phyloP scores from a whole-genome alignment of 495 filamentous ascomycete species.

The Oidiodendron maius region DNA sequence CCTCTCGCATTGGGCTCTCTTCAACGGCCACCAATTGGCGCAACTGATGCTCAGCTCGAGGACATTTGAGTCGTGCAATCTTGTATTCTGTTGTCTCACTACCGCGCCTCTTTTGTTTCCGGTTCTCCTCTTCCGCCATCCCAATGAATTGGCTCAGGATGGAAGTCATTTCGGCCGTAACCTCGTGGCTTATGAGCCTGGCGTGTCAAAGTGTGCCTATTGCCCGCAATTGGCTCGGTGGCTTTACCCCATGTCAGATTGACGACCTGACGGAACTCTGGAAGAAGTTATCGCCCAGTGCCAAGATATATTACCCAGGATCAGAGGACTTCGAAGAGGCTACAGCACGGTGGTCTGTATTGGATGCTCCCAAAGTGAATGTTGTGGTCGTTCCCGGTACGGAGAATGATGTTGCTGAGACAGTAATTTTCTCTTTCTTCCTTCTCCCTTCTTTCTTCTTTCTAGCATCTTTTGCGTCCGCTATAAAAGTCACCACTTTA shows the following conservation, averaged over 20 bases:
- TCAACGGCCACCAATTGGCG: background rate
- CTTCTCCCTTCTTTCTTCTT: no score
- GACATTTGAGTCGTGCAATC: background rate
- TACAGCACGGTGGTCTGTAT: constrained; percentile 38
- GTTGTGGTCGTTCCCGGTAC: constrained; percentile 42
- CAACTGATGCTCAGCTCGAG: background rate
- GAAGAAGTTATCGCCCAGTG: constrained; percentile 33
- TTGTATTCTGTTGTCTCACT: background rate
- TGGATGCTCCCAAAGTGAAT: constrained; percentile 34
- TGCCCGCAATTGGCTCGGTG: background rate
- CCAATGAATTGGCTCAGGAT: background rate
- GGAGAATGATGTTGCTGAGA: constrained; percentile 45
- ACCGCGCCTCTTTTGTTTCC: background rate
- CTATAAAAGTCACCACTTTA: background rate
- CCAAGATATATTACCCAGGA: constrained; percentile 38
- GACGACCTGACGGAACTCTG: background rate
- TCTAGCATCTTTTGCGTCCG: background rate
- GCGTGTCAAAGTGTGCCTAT: constrained; percentile 1
- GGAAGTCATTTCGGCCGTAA: background rate
- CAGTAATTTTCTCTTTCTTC: constrained; percentile 30
- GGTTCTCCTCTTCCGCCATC: background rate
- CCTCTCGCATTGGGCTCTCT: background rate
- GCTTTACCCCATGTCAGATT: background rate
- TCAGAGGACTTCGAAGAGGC: constrained; percentile 32
- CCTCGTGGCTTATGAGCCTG: background rate